These are phyloP conservation scores for Carex parvula DNA, from an alignment of 176 grass and related monocot species.

Conservation along the genomic window DNA sequence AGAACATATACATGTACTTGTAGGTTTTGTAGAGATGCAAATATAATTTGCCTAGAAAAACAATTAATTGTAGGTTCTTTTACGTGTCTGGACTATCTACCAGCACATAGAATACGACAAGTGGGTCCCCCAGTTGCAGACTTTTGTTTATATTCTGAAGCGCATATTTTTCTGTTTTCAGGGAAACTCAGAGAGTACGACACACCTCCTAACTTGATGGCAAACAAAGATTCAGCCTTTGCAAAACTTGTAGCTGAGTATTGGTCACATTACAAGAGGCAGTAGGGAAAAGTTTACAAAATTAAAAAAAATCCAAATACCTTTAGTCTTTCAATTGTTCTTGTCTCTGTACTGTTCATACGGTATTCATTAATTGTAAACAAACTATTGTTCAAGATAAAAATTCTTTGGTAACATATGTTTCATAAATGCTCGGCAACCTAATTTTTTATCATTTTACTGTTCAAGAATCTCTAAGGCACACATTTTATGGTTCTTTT, in stretches of 20 bases:
- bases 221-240: conserved; percentile 61
- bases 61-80: background rate
- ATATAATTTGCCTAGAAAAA: background rate
- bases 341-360: background rate
- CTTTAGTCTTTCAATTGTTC: background rate
- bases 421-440: background rate
- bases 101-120: background rate
- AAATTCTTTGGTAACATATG: background rate
- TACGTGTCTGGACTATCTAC: background rate
- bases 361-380: background rate
- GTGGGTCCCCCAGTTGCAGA: background rate
- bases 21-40: background rate
- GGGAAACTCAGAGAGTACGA: conserved; percentile 73
- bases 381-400: background rate
- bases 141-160: background rate
- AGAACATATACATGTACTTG: background rate
- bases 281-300: background rate
- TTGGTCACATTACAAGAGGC: conserved; percentile 66
- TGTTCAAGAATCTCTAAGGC: background rate
- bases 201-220: conserved; percentile 58
- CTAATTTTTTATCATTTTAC: background rate
- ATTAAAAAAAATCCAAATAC: background rate
- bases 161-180: conserved; percentile 22
- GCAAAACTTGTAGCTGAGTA: conserved; percentile 74
- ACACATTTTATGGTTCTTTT: background rate